A percentile compares a stretch with the other conserved stretches of the same genome.
Conservation (phyloP, 257 asterid genomes). For the Mitragyna speciosa region DNA sequence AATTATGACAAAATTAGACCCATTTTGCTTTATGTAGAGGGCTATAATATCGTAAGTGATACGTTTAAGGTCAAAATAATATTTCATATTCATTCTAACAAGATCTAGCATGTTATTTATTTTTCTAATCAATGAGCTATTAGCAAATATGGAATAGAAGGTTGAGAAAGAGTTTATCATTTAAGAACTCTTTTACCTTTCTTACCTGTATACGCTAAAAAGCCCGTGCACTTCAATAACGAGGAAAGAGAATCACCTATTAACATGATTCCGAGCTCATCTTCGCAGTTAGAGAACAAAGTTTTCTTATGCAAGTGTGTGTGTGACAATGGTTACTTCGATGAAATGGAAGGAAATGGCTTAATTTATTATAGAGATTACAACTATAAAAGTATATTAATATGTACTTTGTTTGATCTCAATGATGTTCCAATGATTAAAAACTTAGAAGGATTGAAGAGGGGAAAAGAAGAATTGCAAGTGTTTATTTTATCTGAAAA, state of each 20-base stretch:
- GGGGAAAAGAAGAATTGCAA: not conserved
- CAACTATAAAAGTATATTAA: no score
- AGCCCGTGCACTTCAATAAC: not conserved
- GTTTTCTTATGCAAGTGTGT: constrained; percentile 1
- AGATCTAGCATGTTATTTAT: not conserved
- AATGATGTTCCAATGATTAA: not conserved
- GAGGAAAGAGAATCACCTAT: not conserved
- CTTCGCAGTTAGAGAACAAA: not conserved
- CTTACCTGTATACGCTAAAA: not conserved
- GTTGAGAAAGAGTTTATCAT: not conserved
- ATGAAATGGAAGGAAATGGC: not conserved
- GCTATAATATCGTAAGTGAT: no score
- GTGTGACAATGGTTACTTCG: not conserved
- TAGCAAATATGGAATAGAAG: not conserved
- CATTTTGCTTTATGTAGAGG: no score
- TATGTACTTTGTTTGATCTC: no score
- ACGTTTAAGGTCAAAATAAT: no score
- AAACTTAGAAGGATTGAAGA: not conserved
- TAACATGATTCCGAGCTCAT: not conserved
- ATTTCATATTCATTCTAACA: not conserved
- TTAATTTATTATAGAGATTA: no score
- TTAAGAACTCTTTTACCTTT: not conserved
- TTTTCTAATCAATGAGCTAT: not conserved
- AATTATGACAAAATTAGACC: no score
- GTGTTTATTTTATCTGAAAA: not conserved